These are phyloP conservation scores for Zygosaccharomyces kombuchaensis DNA, from an alignment of 805 yeast species.

Conservation along the genomic window DNA sequence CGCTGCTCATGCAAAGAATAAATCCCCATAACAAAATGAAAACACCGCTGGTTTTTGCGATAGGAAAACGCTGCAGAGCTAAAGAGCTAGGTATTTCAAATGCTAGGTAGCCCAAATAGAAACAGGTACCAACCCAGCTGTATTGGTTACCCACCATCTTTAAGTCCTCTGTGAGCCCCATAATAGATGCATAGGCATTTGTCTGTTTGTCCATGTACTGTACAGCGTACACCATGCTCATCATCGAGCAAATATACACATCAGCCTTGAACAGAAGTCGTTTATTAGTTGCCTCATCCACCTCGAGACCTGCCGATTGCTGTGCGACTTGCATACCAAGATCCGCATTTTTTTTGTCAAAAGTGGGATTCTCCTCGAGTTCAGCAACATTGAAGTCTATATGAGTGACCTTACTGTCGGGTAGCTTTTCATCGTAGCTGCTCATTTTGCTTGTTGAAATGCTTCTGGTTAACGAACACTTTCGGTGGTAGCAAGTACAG, in stretches of 20 bases:
- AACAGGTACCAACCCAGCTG: constrained; percentile 49
- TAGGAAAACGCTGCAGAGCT: constrained; percentile 49
- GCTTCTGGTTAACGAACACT: not conserved
- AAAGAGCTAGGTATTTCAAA: constrained; percentile 46
- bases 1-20: constrained; percentile 45
- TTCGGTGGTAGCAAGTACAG: not conserved
- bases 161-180: constrained; percentile 52
- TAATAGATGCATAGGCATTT: constrained; percentile 56
- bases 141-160: constrained; percentile 45
- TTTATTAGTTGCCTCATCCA: constrained; percentile 28
- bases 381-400: constrained; percentile 5
- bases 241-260: constrained; percentile 41
- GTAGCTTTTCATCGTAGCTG: constrained; percentile 1
- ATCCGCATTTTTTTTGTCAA: constrained; percentile 6
- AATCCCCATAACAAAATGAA: constrained; percentile 51
- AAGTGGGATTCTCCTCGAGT: constrained; percentile 1
- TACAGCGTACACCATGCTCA: constrained; percentile 50
- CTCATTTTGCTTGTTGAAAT: constrained; percentile 3
- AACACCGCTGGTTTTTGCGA: constrained; percentile 44
- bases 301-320: constrained; percentile 5
- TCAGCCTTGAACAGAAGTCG: constrained; percentile 43
- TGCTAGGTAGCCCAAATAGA: constrained; percentile 48
- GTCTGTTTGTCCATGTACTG: constrained; percentile 57
- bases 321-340: constrained; percentile 8
- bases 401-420: not conserved